A percentile compares a stretch with the other conserved stretches of the same genome.
Evolutionary conservation across 805 yeast genomes (phyloP).

Genomic region (Candida fluviatilis): DNA sequence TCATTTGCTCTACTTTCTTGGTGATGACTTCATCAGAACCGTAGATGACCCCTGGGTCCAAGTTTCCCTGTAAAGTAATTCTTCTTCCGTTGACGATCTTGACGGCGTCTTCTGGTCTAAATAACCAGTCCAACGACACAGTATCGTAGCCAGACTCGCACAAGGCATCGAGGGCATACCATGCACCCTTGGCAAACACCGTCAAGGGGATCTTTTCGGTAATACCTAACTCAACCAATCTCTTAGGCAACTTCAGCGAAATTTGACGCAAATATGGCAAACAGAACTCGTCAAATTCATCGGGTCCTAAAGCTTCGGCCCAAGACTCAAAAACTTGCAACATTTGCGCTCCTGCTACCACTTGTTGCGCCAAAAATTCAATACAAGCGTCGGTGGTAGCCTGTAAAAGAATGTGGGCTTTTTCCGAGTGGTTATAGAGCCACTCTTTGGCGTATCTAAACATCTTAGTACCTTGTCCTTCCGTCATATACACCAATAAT

Average conservation of each 20-base stretch:
- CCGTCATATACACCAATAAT: slow-evolving; percentile 91
- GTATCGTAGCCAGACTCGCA: slow-evolving; percentile 78
- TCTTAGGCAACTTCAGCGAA: slow-evolving; percentile 58
- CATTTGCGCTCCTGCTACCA: slow-evolving; percentile 97
- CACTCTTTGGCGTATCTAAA: slow-evolving; percentile 90
- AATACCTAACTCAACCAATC: slow-evolving; percentile 69
- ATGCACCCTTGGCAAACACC: slow-evolving; percentile 92
- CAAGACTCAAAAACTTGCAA: slow-evolving; percentile 95
- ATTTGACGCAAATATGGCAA: slow-evolving; percentile 85
- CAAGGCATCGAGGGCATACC: slow-evolving; percentile 89
- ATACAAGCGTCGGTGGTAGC: slow-evolving; percentile 82
- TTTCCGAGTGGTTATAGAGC: slow-evolving; percentile 77
- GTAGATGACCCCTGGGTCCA: slow-evolving; percentile 93
- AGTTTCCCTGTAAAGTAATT: slow-evolving; percentile 86
- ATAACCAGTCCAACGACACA: slow-evolving; percentile 92
- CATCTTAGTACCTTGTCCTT: slow-evolving; percentile 93
- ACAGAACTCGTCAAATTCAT: slow-evolving; percentile 82
- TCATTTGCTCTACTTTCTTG: slow-evolving; percentile 81
- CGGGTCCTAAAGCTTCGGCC: slow-evolving; percentile 95
- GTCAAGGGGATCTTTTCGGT: slow-evolving; percentile 77
- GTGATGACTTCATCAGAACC: slow-evolving; percentile 83
- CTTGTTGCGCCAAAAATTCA: slow-evolving; percentile 91
- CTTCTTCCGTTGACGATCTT: slow-evolving; percentile 64
- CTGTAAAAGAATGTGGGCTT: slow-evolving; percentile 66
- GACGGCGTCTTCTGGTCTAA: slow-evolving; percentile 81